Evolutionary conservation across 2,329 filamentous ascomycete species (phyloP), one percentile per base, ranked within the genome.

Genomic region (Rachicladosporium sp.): DNA sequence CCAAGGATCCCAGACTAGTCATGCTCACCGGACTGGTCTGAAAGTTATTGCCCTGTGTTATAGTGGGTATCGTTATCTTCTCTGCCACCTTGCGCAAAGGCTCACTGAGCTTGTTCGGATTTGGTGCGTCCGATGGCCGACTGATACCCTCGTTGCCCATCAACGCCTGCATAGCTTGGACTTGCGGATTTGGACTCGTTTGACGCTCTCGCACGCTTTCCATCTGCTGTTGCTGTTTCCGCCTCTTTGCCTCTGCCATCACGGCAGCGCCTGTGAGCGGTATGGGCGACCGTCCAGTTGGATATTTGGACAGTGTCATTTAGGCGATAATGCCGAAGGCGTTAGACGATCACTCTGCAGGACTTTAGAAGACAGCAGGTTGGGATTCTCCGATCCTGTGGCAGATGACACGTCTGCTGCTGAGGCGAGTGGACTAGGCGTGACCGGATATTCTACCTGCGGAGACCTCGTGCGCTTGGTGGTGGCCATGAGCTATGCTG

Each of bases 1-100:
- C 72, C 10, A 64, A 54, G 19, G 71, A 68, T 33, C 66, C 70
- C 50, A 73, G 71, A 46, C 70, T 72, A 7, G 67, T 68, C 38
- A 71, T 56, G 51, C 70, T 74, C 32, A 67, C 64, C 5, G 71
- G 65, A 49, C 68, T 73, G 29, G 66, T 65, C 50, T 76, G 69
- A 45, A 68, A 61, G 43, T 56, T 60, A 31, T 68, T 66, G 54
- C 51, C 62, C 57, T 45, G 60, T 31, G 41, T 48, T 13, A 56
- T 51, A 29, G 71, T 67, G 13, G 68, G 63, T 7, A 73, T 67
- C 23, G 65, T 63, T 42, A 72, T 64, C 35, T 64, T 62, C 50
- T 70, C 67, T 4, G 65, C 63, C 4, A 59, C 62, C 46, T 64
- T 63, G 19, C 64, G 62, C 46, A 72, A 51, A 7, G 69, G 63